Evolutionary conservation across 2,329 filamentous ascomycete genomes (phyloP), one percentile per base, ranked within the genome.

Genomic region (Colletotrichum nymphaeae): DNA sequence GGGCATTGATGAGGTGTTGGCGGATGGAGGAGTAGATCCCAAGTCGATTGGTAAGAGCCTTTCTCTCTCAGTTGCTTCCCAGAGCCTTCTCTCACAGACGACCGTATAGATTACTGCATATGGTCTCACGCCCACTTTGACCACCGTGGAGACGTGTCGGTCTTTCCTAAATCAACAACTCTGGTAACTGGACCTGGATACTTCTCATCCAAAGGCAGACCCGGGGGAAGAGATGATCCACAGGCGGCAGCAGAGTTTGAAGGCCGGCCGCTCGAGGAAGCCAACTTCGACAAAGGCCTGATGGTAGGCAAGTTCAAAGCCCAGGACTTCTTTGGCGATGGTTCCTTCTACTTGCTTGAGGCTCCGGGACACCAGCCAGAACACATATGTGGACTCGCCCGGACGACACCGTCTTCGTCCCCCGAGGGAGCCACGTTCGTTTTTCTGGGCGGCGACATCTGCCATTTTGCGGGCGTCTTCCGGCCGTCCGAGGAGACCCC

Each of bases 321-420:
- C 0, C 69, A 81, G n/a, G 84, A 86, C 65, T 85, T 81, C 69
- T 85, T 85, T 52, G 79, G 78, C 12, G 84, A 86, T 56, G 83
- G 83, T 1, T 81, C 78, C 9, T 79, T 86, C 57, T 85, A 85
- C 65, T 73, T 86, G n/a, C 77, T 86, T 5, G 81, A 84, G 42
- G 77, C 76, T 2, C 75, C 77, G 3, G 75, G 77, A 0, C 78
- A 78, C 35, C 73, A 76, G 1, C 57, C 73, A 1, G 77, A 75
- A 9, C 77, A 79, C 49, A 64, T 78, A 1, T 77, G 76, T 14
- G 77, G 62, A 12, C 71, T 78, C 3, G 76, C 75, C 8, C 62
- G 73, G 8, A 74, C 75, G 6, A 78, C 75, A 0, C 75, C 73
- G 0, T 73, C 71, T 1, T 73, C 71, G 3, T 57, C 67, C n/a